Percentiles rank a stretch among this genome's conserved stretches.
Conservation (phyloP, 2,329 filamentous ascomycete genomes). For the Aspergillus neotritici region DNA sequence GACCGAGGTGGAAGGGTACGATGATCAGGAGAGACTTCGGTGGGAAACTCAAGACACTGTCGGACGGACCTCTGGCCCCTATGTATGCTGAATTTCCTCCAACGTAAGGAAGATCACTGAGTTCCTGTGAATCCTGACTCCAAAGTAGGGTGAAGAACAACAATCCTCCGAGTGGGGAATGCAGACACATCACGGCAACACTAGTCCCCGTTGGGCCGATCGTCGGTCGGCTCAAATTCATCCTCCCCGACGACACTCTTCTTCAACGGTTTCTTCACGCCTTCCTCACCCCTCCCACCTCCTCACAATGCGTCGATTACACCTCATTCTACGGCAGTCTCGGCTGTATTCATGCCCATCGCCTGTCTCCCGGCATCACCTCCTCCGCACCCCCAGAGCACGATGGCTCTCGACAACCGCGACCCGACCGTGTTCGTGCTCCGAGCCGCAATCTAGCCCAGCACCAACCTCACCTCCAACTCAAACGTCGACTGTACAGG, state of each 20-base stretch:
- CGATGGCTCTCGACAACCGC: constrained; percentile 21
- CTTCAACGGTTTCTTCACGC: background rate
- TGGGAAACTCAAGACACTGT: background rate
- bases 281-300: background rate
- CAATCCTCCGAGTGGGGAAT: constrained; percentile 11
- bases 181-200: constrained; percentile 11
- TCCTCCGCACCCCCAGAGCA: constrained; percentile 2
- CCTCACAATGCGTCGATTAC: constrained; percentile 17
- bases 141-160: constrained; percentile 4
- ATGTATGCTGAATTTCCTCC: background rate
- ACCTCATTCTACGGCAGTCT: constrained; percentile 8
- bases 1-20: background rate
- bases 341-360: background rate
- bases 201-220: constrained; percentile 14
- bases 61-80: background rate
- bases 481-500: constrained; percentile 34
- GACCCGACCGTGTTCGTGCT: constrained; percentile 26
- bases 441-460: constrained; percentile 16
- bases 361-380: background rate
- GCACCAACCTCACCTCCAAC: constrained; percentile 21
- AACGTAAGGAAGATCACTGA: background rate
- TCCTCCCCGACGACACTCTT: background rate
- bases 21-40: background rate
- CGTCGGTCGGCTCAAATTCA: constrained; percentile 9
- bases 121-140: constrained; percentile 3